phyloP scores from a whole-genome alignment of 352 stramenopile species.

The Saprolegnia parasitica region DNA sequence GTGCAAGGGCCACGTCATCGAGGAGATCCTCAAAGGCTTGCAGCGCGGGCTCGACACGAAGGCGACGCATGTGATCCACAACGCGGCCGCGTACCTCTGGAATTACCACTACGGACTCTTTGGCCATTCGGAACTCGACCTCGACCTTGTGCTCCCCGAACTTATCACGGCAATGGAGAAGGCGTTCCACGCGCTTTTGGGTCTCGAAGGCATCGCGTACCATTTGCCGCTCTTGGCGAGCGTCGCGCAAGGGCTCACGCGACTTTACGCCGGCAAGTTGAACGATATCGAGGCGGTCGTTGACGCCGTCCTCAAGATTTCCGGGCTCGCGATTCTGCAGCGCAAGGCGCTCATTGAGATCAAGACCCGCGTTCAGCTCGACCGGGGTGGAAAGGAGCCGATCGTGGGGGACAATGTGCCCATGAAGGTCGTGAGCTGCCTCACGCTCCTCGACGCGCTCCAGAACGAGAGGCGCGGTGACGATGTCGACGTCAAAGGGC shows the following conservation, averaged over 20 bases:
- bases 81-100: conserved; percentile 83
- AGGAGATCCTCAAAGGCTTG: conserved; percentile 34
- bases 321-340: conserved; percentile 33
- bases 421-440: conserved; percentile 48
- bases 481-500: conserved; percentile 19
- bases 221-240: conserved; percentile 49
- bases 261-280: conserved; percentile 43
- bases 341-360: conserved; percentile 65
- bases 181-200: conserved; percentile 45
- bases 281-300: conserved; percentile 49
- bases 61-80: conserved; percentile 63
- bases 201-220: conserved; percentile 21
- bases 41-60: conserved; percentile 28
- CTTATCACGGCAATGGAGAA: conserved; percentile 59
- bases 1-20: conserved; percentile 36
- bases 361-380: conserved; percentile 55
- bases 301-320: conserved; percentile 54
- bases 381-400: conserved; percentile 68
- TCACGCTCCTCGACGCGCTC: conserved; percentile 37
- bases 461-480: background rate
- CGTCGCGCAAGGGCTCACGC: conserved; percentile 47
- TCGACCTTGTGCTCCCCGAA: conserved; percentile 51
- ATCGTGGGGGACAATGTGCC: conserved; percentile 37
- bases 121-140: conserved; percentile 35
- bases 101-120: conserved; percentile 90